These are phyloP conservation scores for Herpetomonas samuelpessoai DNA, from an alignment of 208 protist species.

Conservation along the genomic window DNA sequence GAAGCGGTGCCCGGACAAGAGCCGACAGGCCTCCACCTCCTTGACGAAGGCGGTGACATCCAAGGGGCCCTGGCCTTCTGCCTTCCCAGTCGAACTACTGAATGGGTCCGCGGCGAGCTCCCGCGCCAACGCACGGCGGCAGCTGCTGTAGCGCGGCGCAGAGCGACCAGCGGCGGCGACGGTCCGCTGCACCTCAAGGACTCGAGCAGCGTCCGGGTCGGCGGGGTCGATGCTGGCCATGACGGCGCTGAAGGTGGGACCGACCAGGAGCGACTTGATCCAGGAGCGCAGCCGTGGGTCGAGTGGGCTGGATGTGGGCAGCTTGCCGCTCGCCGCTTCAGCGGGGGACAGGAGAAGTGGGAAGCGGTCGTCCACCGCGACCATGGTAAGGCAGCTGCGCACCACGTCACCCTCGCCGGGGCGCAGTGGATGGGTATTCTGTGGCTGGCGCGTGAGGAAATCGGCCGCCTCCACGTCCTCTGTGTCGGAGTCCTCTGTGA, in stretches of 20 bases:
- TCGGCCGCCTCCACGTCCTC: background rate
- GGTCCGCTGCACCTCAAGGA: conserved; percentile 14
- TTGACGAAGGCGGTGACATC: background rate
- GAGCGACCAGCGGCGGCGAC: conserved; percentile 17
- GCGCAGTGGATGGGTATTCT: background rate
- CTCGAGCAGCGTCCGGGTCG: conserved; percentile 9
- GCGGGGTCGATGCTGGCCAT: conserved; percentile 23
- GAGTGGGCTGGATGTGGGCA: conserved; percentile 9
- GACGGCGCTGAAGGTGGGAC: conserved; percentile 20
- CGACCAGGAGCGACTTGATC: conserved; percentile 17
- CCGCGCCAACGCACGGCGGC: background rate
- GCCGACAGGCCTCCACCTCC: conserved; percentile 1
- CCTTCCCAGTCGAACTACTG: too few species aligned
- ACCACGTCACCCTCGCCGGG: conserved; percentile 1
- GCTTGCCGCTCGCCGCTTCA: background rate
- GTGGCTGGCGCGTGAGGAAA: background rate
- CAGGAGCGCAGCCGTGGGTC: conserved; percentile 6
- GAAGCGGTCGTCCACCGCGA: background rate
- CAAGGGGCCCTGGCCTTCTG: background rate
- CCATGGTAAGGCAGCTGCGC: conserved; percentile 2
- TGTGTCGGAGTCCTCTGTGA: conserved; percentile 13
- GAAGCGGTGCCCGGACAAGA: background rate
- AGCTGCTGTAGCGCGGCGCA: conserved; percentile 23
- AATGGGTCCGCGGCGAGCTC: background rate
- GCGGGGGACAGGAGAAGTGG: background rate